Evolutionary conservation across 2,329 filamentous ascomycete genomes (phyloP).

Genomic region (Cercospora brassicicola): DNA sequence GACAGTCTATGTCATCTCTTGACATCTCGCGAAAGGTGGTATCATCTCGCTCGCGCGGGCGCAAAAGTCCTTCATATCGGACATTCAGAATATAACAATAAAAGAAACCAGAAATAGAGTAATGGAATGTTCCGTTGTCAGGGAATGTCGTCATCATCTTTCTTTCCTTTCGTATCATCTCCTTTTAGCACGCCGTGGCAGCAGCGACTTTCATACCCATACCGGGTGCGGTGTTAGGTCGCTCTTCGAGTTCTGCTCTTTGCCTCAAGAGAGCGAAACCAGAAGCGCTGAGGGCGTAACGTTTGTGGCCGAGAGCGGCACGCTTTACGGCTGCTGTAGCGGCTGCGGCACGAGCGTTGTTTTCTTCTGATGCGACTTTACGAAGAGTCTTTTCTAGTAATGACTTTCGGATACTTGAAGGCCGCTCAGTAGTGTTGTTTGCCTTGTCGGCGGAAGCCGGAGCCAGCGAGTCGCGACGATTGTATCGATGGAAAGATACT

Average conservation of each 20-base stretch:
- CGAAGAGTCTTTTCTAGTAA: constrained; percentile 16
- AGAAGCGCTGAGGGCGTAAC: constrained; percentile 18
- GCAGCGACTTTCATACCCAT: background rate
- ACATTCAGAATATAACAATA: background rate
- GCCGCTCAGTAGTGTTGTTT: background rate
- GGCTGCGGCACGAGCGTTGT: constrained; percentile 3
- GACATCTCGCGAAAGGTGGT: background rate
- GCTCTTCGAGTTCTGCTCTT: constrained; percentile 5
- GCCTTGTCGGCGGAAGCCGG: background rate
- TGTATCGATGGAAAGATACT: constrained; percentile 5
- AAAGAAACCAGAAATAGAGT: background rate
- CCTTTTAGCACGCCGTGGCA: background rate
- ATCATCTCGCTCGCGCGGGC: background rate
- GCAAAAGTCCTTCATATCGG: background rate
- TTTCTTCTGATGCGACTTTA: constrained; percentile 2
- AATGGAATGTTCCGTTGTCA: background rate
- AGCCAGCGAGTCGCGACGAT: background rate
- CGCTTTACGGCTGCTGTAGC: constrained; percentile 2
- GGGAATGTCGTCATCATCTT: background rate
- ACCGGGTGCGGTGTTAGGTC: background rate
- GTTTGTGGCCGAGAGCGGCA: constrained; percentile 7
- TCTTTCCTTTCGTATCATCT: background rate
- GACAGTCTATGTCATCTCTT: background rate
- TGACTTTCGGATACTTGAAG: constrained; percentile 8
- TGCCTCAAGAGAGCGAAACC: constrained; percentile 17